Evolutionary conservation across 2,329 filamentous ascomycete species (phyloP), one percentile per base, ranked within the genome.

Genomic region (Penicillium sp.): DNA sequence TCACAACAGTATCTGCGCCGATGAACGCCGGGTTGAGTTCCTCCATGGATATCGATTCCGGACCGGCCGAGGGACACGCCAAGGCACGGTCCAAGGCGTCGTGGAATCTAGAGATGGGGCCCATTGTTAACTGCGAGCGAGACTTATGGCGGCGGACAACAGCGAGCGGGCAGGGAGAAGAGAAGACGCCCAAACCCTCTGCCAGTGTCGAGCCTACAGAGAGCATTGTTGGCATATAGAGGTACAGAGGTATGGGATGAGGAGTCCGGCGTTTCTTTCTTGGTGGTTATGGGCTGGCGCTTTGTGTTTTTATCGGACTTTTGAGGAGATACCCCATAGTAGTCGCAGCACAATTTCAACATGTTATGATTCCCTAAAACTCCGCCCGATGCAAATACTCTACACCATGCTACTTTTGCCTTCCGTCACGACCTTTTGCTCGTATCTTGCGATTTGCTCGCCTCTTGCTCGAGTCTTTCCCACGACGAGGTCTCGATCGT

Each of bases 401-500:
- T 40, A 29, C 38, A 31, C 23, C 20, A 40, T 41, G n/a, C 33
- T 44, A 27, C 20, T 31, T 23, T 28, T 5, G 8, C 10, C 35
- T 13, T 23, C 20, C 23, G 3, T 52, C 29, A 58, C 20, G 46
- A 61, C 55, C 63, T 67, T 50, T 56, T 54, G 25, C 46, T 46
- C 47, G 60, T 58, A 53, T 62, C 58, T 35, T 58, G 38, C 39
- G 58, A 54, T 42, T 56, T 55, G 55, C 60, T 63, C 60, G 64
- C 63, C 13, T 70, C 69, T 42, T 60, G 42, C 28, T 61, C 48
- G 15, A 66, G 52, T 29, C 65, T 73, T 61, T 84, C 81, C 80
- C 79, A 82, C 42, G 75, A 72, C 31, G 82, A 85, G 29, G 81
- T 84, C 65, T 85, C 82, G 12, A 84, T 78, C 41, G 75, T 80